Percentiles rank a stretch among this genome's conserved stretches.
phyloP scores from a whole-genome alignment of 345 rosid species.

The Aquilaria yunnanensis region DNA sequence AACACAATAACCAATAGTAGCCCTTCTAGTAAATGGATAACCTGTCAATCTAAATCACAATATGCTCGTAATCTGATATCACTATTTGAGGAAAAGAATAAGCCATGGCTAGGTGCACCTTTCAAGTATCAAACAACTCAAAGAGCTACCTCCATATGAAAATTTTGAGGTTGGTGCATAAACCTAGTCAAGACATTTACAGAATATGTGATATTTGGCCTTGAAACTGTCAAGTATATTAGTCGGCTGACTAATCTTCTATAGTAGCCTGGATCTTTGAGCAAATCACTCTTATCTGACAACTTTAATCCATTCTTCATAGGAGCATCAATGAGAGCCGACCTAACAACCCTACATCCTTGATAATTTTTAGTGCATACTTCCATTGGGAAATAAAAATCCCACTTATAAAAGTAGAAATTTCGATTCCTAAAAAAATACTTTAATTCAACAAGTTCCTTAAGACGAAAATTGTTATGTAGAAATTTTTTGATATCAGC shows the following conservation, averaged over 20 bases:
- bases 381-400: not conserved
- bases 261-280: too few relatives aligned
- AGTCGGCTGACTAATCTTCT: too few relatives aligned
- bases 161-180: not conserved
- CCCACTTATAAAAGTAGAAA: not conserved
- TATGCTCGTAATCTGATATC: too few relatives aligned
- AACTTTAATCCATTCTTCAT: not conserved
- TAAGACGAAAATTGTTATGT: not conserved
- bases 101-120: too few relatives aligned
- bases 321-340: not conserved
- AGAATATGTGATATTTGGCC: too few relatives aligned
- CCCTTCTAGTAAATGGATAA: too few relatives aligned
- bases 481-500: not conserved
- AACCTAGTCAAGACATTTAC: slow-evolving; percentile 2
- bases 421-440: not conserved
- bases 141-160: not conserved
- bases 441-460: not conserved
- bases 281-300: too few relatives aligned
- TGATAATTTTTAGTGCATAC: not conserved
- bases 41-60: too few relatives aligned
- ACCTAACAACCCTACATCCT: not conserved
- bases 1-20: too few relatives aligned
- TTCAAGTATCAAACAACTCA: too few relatives aligned
- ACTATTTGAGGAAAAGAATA: too few relatives aligned
- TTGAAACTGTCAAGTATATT: too few relatives aligned